phyloP scores from a whole-genome alignment of 2,329 filamentous ascomycete species.

The Xylariales sp. region DNA sequence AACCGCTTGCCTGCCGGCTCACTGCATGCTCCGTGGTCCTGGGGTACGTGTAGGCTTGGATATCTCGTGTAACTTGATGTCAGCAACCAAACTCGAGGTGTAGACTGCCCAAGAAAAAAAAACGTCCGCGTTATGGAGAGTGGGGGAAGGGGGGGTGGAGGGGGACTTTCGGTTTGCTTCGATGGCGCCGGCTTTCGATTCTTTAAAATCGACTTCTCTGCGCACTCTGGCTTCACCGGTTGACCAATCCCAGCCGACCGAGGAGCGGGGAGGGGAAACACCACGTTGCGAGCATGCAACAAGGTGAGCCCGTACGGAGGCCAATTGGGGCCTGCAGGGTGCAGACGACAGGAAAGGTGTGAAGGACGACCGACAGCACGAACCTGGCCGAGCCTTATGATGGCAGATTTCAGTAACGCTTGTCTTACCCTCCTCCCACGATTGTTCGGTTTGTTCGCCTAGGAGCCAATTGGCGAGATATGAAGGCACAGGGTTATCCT shows the following conservation, averaged over 20 bases:
- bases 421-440: slow-evolving; percentile 35
- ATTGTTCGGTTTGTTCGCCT: slow-evolving; percentile 16
- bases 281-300: slow-evolving; percentile 21
- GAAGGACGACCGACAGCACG: slow-evolving; percentile 31
- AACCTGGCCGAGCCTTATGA: slow-evolving; percentile 27
- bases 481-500: slow-evolving; percentile 20
- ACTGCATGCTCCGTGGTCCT: slow-evolving; percentile 28
- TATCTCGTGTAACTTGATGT: slow-evolving; percentile 14
- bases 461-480: slow-evolving; percentile 30
- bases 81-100: slow-evolving; percentile 1
- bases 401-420: slow-evolving; percentile 29
- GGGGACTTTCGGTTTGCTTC: slow-evolving; percentile 12
- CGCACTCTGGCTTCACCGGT: slow-evolving; percentile 28
- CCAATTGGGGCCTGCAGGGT: slow-evolving; percentile 21
- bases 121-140: not conserved
- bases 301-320: slow-evolving; percentile 21
- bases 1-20: slow-evolving; percentile 7
- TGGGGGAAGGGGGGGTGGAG: not conserved
- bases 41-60: slow-evolving; percentile 18
- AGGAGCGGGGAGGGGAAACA: slow-evolving; percentile 7
- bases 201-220: slow-evolving; percentile 17
- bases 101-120: not conserved
- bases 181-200: slow-evolving; percentile 17
- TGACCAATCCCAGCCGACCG: slow-evolving; percentile 9
- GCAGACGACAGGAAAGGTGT: slow-evolving; percentile 27